A percentile compares a stretch with the other conserved stretches of the same genome.
Conservation (phyloP, 2,329 filamentous ascomycete genomes). For the Ophiostoma pallidulum region DNA sequence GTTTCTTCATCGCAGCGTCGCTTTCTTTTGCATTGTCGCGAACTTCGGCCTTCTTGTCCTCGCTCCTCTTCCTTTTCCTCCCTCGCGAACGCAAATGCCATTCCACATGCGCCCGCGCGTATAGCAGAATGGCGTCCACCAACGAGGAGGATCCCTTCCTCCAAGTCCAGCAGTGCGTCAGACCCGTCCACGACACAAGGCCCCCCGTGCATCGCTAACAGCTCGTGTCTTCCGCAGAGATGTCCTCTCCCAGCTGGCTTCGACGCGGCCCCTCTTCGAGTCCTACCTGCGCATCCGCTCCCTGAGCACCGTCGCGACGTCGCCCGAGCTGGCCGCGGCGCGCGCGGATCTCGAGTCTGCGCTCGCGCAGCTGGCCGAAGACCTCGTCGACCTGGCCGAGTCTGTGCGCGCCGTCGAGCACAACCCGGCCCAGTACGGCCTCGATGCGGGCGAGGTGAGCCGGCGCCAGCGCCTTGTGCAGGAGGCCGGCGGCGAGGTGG, state of each 20-base stretch:
- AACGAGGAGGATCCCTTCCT: conserved; percentile 63
- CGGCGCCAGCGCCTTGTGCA: conserved; percentile 74
- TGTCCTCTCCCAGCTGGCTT: conserved; percentile 72
- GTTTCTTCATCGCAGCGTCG: too few species aligned
- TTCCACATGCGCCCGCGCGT: not conserved
- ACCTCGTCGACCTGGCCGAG: conserved; percentile 79
- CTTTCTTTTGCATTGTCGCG: too few species aligned
- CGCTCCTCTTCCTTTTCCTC: not conserved
- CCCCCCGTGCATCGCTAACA: too few species aligned
- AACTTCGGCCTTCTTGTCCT: not conserved
- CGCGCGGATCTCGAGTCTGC: conserved; percentile 57
- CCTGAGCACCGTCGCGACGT: conserved; percentile 59
- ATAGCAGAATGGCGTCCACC: conserved; percentile 56
- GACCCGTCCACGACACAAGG: too few species aligned
- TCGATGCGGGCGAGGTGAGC: conserved; percentile 72
- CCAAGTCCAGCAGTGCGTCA: conserved; percentile 57
- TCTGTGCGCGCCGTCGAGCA: conserved; percentile 81
- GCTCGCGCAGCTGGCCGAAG: conserved; percentile 63
- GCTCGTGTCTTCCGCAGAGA: conserved; percentile 48
- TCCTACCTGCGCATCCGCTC: conserved; percentile 95
- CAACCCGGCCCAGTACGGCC: conserved; percentile 77
- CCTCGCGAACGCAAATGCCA: too few species aligned
- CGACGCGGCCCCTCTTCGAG: conserved; percentile 76
- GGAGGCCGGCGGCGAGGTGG: conserved; percentile 81
- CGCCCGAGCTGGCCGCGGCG: conserved; percentile 77